These are phyloP conservation scores for Striga hermonthica DNA, from an alignment of 305 asterid genomes.

Conservation along the genomic window DNA sequence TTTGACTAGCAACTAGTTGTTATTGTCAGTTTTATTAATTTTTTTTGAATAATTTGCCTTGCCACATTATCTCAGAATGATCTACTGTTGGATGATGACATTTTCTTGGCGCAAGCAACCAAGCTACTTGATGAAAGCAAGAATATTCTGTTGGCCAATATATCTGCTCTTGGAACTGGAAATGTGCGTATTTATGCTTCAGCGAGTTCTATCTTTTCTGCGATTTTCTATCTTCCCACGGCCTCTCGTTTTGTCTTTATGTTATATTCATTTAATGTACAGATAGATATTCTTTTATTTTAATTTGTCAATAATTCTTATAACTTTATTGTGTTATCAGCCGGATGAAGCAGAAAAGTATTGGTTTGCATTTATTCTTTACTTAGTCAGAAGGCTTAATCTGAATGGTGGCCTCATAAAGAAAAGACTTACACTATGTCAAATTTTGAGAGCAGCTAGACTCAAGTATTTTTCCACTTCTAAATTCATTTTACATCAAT, in stretches of 20 bases:
- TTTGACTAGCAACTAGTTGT: constrained; percentile 16
- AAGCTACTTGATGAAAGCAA: constrained; percentile 68
- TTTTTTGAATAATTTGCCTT: constrained; percentile 3
- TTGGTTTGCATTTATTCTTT: constrained; percentile 79
- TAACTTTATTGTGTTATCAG: constrained; percentile 39
- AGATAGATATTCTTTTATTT: constrained; percentile 24
- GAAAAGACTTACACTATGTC: constrained; percentile 61
- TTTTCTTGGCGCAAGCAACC: constrained; percentile 47
- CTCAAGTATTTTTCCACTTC: constrained; percentile 55
- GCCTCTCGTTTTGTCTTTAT: neutral
- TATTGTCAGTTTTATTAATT: constrained; percentile 9
- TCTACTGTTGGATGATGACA: constrained; percentile 48
- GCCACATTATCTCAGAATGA: constrained; percentile 48
- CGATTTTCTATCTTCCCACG: neutral
- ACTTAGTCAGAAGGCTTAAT: constrained; percentile 60
- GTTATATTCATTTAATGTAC: constrained; percentile 15
- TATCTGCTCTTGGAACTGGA: constrained; percentile 66
- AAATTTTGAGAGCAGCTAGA: constrained; percentile 62
- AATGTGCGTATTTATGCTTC: constrained; percentile 42
- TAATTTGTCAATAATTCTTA: constrained; percentile 24
- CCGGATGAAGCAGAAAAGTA: constrained; percentile 85
- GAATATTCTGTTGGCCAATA: constrained; percentile 52
- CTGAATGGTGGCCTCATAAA: constrained; percentile 41
- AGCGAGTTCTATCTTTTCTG: neutral
- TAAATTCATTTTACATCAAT: constrained; percentile 22